A percentile compares a stretch with the other conserved stretches of the same genome.
Conservation (phyloP, 2,329 filamentous ascomycete genomes). For the Dryadomyces sulphureus region DNA sequence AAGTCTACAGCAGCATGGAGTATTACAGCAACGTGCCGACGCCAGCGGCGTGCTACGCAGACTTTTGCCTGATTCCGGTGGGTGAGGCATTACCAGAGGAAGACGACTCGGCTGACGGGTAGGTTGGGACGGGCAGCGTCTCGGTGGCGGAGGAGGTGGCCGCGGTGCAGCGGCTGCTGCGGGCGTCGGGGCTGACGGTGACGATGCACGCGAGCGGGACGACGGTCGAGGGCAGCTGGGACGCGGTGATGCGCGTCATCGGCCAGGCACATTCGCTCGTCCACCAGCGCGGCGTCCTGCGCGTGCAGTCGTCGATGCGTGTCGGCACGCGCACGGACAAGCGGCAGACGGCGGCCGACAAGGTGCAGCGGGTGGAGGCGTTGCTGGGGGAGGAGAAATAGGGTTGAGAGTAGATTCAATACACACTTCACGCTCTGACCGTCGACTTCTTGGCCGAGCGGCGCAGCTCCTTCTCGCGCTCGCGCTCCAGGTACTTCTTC, state of each 20-base stretch:
- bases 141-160: slow-evolving; percentile 77
- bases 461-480: slow-evolving; percentile 58
- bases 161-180: slow-evolving; percentile 72
- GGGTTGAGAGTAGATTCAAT: background rate
- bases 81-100: slow-evolving; percentile 14
- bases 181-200: slow-evolving; percentile 66
- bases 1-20: slow-evolving; percentile 6
- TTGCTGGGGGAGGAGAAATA: slow-evolving; percentile 22
- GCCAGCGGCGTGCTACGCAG: slow-evolving; percentile 63
- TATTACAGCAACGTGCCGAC: slow-evolving; percentile 41
- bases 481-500: slow-evolving; percentile 72
- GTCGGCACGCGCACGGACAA: slow-evolving; percentile 79
- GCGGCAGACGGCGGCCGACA: slow-evolving; percentile 65
- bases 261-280: slow-evolving; percentile 74
- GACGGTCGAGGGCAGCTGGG: slow-evolving; percentile 86
- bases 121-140: slow-evolving; percentile 66
- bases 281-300: slow-evolving; percentile 59
- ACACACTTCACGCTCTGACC: slow-evolving; percentile 26
- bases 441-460: slow-evolving; percentile 40
- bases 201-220: slow-evolving; percentile 90
- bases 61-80: slow-evolving; percentile 83
- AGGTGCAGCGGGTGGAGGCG: slow-evolving; percentile 49
- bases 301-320: slow-evolving; percentile 81
- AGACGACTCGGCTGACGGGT: background rate
- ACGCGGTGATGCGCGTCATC: slow-evolving; percentile 69